Percentiles rank a stretch among this genome's conserved stretches.
These are phyloP conservation scores for Hippophae gyantsensis DNA, from an alignment of 306 rosid genomes.

Conservation along the genomic window DNA sequence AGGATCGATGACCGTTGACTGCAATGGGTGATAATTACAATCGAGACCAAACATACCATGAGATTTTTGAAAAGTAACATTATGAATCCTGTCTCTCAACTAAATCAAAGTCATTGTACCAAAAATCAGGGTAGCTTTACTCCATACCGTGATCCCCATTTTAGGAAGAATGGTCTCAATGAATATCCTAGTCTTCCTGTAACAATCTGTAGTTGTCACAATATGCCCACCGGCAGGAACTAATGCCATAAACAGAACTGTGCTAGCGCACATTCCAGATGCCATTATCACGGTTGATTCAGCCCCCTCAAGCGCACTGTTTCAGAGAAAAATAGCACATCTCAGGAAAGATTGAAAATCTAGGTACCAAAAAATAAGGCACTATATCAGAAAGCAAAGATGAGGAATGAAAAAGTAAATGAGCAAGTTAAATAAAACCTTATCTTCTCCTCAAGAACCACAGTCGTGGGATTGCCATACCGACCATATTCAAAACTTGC, in stretches of 20 bases:
- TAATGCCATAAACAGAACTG: constrained; percentile 63
- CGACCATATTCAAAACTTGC: constrained; percentile 87
- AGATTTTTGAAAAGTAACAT: constrained; percentile 2
- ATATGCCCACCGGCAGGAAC: constrained; percentile 95
- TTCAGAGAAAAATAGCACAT: constrained; percentile 8
- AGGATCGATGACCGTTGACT: constrained; percentile 82
- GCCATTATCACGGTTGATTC: constrained; percentile 84
- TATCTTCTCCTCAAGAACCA: constrained; percentile 81
- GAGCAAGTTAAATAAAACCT: constrained; percentile 37
- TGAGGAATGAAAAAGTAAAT: background rate
- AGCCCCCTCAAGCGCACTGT: constrained; percentile 89
- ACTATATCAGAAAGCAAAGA: background rate
- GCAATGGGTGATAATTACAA: constrained; percentile 21
- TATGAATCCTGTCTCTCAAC: background rate
- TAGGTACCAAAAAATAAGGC: background rate
- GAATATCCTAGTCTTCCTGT: constrained; percentile 84
- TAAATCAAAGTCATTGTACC: background rate
- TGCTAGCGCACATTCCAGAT: constrained; percentile 93
- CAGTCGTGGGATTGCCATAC: constrained; percentile 85
- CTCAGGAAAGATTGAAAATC: constrained; percentile 7
- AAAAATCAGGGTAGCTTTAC: background rate
- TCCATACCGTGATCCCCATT: constrained; percentile 76
- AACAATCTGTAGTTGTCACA: constrained; percentile 91
- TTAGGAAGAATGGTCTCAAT: constrained; percentile 77
- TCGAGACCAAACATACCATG: constrained; percentile 1